Percentiles rank a stretch among this genome's conserved stretches.
Conservation (phyloP, 2,329 filamentous ascomycete species). For the Beauveria medogensis region DNA sequence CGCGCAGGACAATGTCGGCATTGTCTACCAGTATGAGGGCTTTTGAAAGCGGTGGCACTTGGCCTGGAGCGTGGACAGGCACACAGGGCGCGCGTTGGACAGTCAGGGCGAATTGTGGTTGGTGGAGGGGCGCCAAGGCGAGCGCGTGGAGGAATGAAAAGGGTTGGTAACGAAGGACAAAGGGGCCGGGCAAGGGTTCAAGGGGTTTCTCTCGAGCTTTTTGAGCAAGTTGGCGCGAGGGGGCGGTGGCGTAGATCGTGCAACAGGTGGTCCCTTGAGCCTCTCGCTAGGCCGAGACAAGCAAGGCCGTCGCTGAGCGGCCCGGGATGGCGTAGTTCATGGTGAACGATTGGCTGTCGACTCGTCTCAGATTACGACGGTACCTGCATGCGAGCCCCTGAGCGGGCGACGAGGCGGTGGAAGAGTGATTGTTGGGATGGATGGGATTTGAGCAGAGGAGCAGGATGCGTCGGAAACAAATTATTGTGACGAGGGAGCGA, state of each 20-base stretch:
- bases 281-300: not conserved
- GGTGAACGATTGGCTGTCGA: slow-evolving; percentile 22
- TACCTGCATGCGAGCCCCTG: slow-evolving; percentile 20
- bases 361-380: slow-evolving; percentile 25
- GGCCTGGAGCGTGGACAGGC: not conserved
- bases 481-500: not conserved
- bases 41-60: not conserved
- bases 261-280: not conserved
- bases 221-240: not conserved
- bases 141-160: slow-evolving; percentile 1
- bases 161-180: not conserved
- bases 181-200: no score
- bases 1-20: not conserved
- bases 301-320: not conserved
- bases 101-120: not conserved
- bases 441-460: not conserved
- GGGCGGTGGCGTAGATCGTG: slow-evolving; percentile 8
- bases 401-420: not conserved
- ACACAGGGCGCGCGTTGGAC: not conserved
- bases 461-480: not conserved
- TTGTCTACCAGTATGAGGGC: not conserved
- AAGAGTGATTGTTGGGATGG: not conserved
- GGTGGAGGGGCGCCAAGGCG: slow-evolving; percentile 1
- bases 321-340: slow-evolving; percentile 8
- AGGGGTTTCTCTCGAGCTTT: not conserved